Base-by-base conservation (phyloP, 208 protist species). In the Trypanosoma avium region DNA sequence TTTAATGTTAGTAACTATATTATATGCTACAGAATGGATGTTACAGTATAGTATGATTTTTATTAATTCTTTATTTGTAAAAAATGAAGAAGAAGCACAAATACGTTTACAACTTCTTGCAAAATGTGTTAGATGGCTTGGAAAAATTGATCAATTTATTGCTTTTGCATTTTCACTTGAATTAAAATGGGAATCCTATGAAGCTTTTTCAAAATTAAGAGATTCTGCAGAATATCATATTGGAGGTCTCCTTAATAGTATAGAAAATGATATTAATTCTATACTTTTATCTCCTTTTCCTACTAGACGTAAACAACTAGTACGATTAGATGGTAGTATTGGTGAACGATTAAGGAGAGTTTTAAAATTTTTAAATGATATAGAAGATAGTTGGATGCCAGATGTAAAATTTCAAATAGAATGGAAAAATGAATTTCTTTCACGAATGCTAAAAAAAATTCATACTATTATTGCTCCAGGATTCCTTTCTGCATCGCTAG, bases 31-130 rank as follows among this genome's bases (percentile, higher is more conserved):
- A 30, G 81, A 89, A 59, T 96, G 90, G 90, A 84, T 93, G 64
- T 35, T 92, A 43, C 85, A 90, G 63, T 96, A 93, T 77, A 93
- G 87, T 24, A 78, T 93, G 60, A 73, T 70, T 22, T 96, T 90
- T 56, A 64, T 96, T 12, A 76, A 81, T 21, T 82, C 84, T 19
- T 52, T 88, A 2, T 9, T 48, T 10, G 68, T 83, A 3, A 33
- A 47, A 21, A 74, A 70, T 50, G 52, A 58, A 36, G 78, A 81
- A 36, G 90, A 95, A 70, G 84, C 86, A 13, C 21, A 77, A 21
- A n/a, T 82, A 33, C 77, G 85, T 7, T 42, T 90, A 5, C 60
- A 77, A 33, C 61, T 96, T 21, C 82, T 92, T n/a, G 76, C 83
- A 17, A 74, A 70, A 32, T 93, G 90, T 47, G 83, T 92, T 13